Evolutionary conservation across 495 filamentous ascomycete species (phyloP), one percentile per base, ranked within the genome.

Genomic region (Penicillium goetzii): DNA sequence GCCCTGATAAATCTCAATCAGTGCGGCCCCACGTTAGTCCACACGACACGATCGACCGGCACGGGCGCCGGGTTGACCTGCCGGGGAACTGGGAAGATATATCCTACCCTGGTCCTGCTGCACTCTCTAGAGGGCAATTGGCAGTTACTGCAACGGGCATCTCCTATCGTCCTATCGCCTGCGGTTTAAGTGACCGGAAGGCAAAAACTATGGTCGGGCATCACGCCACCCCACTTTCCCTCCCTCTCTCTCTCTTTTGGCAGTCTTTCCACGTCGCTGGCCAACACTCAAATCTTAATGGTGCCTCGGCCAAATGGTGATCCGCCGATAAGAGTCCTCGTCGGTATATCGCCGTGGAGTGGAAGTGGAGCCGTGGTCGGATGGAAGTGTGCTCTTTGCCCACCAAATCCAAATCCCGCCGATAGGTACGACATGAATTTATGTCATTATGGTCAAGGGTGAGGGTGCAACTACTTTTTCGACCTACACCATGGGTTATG

Each of bases 11-110:
- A 32, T 53, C 38, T 59, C 63, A 58, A 65, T 61, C 52, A 33
- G 34, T n/a, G 34, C 21, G 4, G 9, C 52, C 57, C 56, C 58
- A 45, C 52, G 43, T 30, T 60, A 32, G 57, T 57, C 58, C 58
- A 57, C 54, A 45, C 17, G 15, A 41, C 38, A 41, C 57, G 63
- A 65, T 61, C 59, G 38, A 61, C 63, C 53, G 54, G 58, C 26
- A 21, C n/a, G 8, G 19, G 6, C 19, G 7, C 43, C 43, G 19
- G 43, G 19, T 47, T 25, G n/a, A 45, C 41, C n/a, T 45, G 41
- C 41, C 41, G 19, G 30, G 30, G 28, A 30, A 30, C 3, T 3
- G 43, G 45, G 45, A 49, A 49, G 45, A 49, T 49, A 49, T 49
- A 25, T 49, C 43, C 43, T 25, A 17, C 43, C 21, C 23, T 11